Evolutionary conservation across 2,329 filamentous ascomycete species (phyloP), one percentile per base, ranked within the genome.

Genomic region (Colletotrichum costaricense): DNA sequence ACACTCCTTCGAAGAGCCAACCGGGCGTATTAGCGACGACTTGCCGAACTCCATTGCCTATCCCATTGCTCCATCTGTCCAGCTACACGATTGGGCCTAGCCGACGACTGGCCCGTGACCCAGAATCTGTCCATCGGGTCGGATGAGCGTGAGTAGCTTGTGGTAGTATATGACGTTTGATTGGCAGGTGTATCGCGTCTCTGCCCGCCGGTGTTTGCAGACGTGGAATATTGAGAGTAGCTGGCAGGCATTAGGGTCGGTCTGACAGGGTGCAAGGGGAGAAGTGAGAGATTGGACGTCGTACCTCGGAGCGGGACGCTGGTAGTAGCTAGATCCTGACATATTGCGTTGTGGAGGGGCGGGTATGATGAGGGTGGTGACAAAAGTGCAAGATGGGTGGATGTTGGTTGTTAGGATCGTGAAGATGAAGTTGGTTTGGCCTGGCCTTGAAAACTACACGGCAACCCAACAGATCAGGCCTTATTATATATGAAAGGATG

Each of bases 171-270:
- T 16, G 30, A 42, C 4, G 63, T 42, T 38, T 68, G 57, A n/a
- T n/a, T 24, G 30, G 57, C 19, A 26, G 63, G 33, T 14, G 62
- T 49, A 56, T 59, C 46, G 4, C 55, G 38, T 11, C 28, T 19
- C 7, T 35, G 68, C 7, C 72, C 69, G 24, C 24, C 30, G 33
- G 68, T 74, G n/a, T 60, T 73, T 22, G 67, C 56, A 42, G 72
- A 72, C 16, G 28, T 52, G 63, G 57, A 72, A 38, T 67, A 55
- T 42, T 74, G 67, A n/a, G 63, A 38, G 56, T 62, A 54, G 24
- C 71, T 73, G 49, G 16, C 6, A n/a, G 28, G 33, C 30, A 56
- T 60, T 49, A 67, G 67, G 22, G 35, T 8, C 38, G 59, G 24
- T 46, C 42, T 26, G 2, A 28, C 26, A 59, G 24, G n/a, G 35